phyloP scores from a whole-genome alignment of 2,329 filamentous ascomycete species.

The Colletotrichum eremochloae region DNA sequence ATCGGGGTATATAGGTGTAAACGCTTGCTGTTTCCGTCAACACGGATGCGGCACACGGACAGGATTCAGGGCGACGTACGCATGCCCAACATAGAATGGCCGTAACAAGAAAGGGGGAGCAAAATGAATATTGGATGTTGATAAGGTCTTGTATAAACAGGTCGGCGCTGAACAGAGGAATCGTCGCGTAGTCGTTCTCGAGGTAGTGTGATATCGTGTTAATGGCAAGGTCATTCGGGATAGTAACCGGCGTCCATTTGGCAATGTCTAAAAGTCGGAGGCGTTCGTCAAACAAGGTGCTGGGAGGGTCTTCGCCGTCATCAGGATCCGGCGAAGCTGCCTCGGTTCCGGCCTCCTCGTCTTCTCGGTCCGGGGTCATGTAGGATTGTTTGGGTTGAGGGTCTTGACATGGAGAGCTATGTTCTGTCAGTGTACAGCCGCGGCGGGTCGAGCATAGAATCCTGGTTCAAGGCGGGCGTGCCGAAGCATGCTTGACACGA shows the following conservation, averaged over 20 bases:
- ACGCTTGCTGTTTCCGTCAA: slow-evolving; percentile 19
- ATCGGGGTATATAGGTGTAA: slow-evolving; percentile 10
- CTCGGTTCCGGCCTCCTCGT: neutral
- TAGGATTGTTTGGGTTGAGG: neutral
- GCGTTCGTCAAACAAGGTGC: slow-evolving; percentile 18
- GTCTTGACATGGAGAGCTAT: neutral
- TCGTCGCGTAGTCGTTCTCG: slow-evolving; percentile 19
- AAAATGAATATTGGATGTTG: neutral
- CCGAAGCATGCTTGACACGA: neutral
- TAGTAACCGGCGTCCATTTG: slow-evolving; percentile 22
- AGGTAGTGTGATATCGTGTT: slow-evolving; percentile 22
- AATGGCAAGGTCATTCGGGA: slow-evolving; percentile 23
- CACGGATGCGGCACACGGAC: accelerated
- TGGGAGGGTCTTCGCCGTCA: neutral
- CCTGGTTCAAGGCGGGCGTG: neutral
- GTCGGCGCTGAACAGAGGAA: slow-evolving; percentile 31
- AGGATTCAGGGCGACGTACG: neutral
- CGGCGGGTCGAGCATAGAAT: neutral
- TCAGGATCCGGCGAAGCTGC: neutral
- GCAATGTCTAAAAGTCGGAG: slow-evolving; percentile 5
- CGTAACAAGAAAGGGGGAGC: slow-evolving; percentile 24
- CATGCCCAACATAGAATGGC: slow-evolving; percentile 21
- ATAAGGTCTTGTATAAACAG: slow-evolving; percentile 19
- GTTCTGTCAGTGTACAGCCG: neutral
- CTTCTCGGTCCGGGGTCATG: slow-evolving; percentile 12